These are phyloP conservation scores for Cryptococcus sp. DNA, from an alignment of 1,284 basidiomycete species.

Conservation along the genomic window DNA sequence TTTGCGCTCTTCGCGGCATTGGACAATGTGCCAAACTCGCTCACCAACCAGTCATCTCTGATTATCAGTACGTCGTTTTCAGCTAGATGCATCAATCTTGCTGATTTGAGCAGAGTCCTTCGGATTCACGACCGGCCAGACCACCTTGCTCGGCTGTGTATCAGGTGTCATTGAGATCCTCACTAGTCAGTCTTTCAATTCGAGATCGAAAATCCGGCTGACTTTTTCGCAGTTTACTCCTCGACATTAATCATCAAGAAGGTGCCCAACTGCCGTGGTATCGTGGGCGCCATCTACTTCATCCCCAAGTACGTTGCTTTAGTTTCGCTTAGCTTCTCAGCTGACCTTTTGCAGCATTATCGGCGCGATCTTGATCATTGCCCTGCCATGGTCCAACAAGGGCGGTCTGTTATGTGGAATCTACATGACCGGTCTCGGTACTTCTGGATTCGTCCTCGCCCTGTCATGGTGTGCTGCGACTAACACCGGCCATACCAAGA, in stretches of 20 bases:
- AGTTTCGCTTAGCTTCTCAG: neutral
- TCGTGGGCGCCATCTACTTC: constrained; percentile 63
- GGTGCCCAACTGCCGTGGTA: constrained; percentile 59
- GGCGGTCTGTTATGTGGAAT: constrained; percentile 64
- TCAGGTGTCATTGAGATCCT: constrained; percentile 65
- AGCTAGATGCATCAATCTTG: neutral
- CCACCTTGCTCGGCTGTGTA: constrained; percentile 68
- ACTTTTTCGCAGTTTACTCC: constrained; percentile 13
- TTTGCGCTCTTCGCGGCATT: constrained; percentile 67
- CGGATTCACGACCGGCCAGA: constrained; percentile 66
- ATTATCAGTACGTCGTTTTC: constrained; percentile 57
- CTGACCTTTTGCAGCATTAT: constrained; percentile 48
- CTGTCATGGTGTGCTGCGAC: constrained; percentile 65
- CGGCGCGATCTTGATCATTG: constrained; percentile 64
- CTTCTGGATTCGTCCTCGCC: constrained; percentile 68
- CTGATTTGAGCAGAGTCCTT: constrained; percentile 54
- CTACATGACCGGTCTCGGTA: constrained; percentile 67
- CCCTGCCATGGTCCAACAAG: constrained; percentile 64
- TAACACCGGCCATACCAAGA: constrained; percentile 71
- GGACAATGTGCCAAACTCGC: constrained; percentile 67
- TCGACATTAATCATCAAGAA: constrained; percentile 30
- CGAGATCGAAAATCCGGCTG: too few species aligned
- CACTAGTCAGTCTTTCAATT: constrained; percentile 13
- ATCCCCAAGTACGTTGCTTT: constrained; percentile 58
- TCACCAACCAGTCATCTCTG: constrained; percentile 69